Conservation (phyloP, 2,329 filamentous ascomycete genomes). For the Cercospora janseana region DNA sequence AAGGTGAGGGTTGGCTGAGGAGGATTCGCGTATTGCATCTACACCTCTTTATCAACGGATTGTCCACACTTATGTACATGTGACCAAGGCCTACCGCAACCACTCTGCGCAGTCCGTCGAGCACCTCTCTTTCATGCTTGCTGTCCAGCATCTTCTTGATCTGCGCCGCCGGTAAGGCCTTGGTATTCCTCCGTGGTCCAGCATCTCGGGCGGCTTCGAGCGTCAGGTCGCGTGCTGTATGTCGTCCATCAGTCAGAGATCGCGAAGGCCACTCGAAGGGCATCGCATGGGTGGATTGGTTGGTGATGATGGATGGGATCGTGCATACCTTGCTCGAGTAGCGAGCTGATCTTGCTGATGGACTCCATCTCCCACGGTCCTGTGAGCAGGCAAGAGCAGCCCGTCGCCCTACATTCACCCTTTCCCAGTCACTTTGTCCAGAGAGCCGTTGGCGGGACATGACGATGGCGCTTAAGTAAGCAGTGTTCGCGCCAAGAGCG, state of each 20-base stretch:
- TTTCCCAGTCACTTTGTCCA: no score
- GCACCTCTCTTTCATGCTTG: slow-evolving; percentile 84
- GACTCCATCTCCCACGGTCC: slow-evolving; percentile 71
- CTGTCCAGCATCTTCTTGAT: slow-evolving; percentile 95
- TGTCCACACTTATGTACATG: background rate
- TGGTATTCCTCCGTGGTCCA: slow-evolving; percentile 58
- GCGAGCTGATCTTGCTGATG: slow-evolving; percentile 85
- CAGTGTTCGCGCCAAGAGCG: no score
- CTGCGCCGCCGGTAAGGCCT: slow-evolving; percentile 72
- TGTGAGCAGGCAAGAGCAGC: slow-evolving; percentile 17
- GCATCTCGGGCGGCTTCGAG: slow-evolving; percentile 94
- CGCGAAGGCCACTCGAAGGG: background rate
- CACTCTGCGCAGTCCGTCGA: slow-evolving; percentile 86
- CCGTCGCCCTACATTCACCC: background rate
- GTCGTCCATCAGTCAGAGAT: slow-evolving; percentile 1
- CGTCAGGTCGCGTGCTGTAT: slow-evolving; percentile 85
- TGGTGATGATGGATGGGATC: slow-evolving; percentile 62
- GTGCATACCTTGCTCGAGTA: slow-evolving; percentile 84
- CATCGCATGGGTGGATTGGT: slow-evolving; percentile 13
- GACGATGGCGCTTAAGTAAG: no score
- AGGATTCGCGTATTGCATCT: slow-evolving; percentile 96
- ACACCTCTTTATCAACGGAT: slow-evolving; percentile 24
- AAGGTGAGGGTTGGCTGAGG: slow-evolving; percentile 83
- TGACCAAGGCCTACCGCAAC: slow-evolving; percentile 66
- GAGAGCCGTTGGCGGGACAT: no score